Evolutionary conservation across 192 early-diverging fungal species (phyloP), one percentile per base, ranked within the genome.

Genomic region (Gryganskiella cystojenkinii): DNA sequence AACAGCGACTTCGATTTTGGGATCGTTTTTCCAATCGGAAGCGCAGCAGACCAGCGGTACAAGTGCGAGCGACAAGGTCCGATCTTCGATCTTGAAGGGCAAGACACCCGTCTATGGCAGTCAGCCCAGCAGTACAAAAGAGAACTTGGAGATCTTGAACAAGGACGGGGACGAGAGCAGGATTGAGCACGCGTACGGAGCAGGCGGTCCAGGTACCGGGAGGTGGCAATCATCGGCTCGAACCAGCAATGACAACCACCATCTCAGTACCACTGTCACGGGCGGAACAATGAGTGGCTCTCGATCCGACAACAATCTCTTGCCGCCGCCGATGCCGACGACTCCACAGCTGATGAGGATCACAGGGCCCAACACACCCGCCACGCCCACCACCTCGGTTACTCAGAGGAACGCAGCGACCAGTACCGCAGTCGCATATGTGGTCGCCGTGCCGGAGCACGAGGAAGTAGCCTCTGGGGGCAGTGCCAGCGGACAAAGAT

Each of bases 341-440:
- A 40, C 37, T n/a, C 30, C 25, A 33, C 8, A 15, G 17, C 19
- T 25, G 17, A 13, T 56, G 34, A 56, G 28, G 3, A 22, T 47
- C 20, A 9, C 49, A 3, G 2, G 15, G 17, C 8, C 33, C 3
- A 45, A 54, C 5, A 10, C 45, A 1, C 40, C 46, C 15, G 35
- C 56, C 6, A 61, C 59, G 27, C 65, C 54, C 0, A 43, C 65
- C 19, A 61, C 73, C 3, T 43, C 58, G 34, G 25, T 76, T 10
- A 56, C 73, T 7, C 74, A 78, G 17, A 31, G 56, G 6, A 60
- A 49, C 2, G 61, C 66, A 0, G 66, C 58, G 30, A 60, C 65
- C 20, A 78, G 74, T 20, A 68, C 74, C 1, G 67, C 74, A 3
- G 61, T 78, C 3, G 56, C 74, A 11, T 78, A 78, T 47, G 61